Evolutionary conservation across 345 rosid genomes (phyloP), one percentile per base, ranked within the genome.

Genomic region (Camelina laxa): DNA sequence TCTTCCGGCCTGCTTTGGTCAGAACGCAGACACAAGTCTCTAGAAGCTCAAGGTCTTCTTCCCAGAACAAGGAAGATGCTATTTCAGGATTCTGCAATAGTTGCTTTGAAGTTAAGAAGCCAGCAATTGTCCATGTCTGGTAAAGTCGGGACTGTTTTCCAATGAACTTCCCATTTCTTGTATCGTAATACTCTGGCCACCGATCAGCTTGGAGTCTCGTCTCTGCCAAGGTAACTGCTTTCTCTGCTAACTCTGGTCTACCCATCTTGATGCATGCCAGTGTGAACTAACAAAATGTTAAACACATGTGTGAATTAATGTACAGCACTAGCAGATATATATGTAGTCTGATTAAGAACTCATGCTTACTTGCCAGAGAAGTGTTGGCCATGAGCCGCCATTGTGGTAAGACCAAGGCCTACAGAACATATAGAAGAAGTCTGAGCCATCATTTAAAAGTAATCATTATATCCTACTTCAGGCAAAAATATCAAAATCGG

Each of bases 361-460:
- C 9, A 39, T 55, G 55, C 87, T 79, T 81, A 91, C 97, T 87
- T 93, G 97, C 98, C 97, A 91, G 11, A 94, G 87, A 27, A 94
- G 89, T 49, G 97, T 90, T 14, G 98, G 98, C 98, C 96, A 94
- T n/a, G 96, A 90, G 63, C 96, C 95, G 51, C 82, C 95, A 79
- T 94, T 94, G 80, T 94, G 98, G 76, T 94, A 94, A 42, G 97
- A 94, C 97, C 98, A 94, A 54, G 97, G 95, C 78, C 96, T 90
- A 84, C 81, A 84, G 27, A 65, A 79, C 10, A 47, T 4, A 27
- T 2, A 49, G 2, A 44, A 6, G 31, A 19, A 12, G 20, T 72
- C 16, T 56, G 20, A 9, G 38, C 5, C 13, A 39, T 60, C 19
- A 38, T 20, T 20, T 39, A 47, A 66, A 2, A 13, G 13, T 16